These are phyloP conservation scores for Fraxinus xanthoxyloides DNA, from an alignment of 305 asterid species.

Conservation along the genomic window DNA sequence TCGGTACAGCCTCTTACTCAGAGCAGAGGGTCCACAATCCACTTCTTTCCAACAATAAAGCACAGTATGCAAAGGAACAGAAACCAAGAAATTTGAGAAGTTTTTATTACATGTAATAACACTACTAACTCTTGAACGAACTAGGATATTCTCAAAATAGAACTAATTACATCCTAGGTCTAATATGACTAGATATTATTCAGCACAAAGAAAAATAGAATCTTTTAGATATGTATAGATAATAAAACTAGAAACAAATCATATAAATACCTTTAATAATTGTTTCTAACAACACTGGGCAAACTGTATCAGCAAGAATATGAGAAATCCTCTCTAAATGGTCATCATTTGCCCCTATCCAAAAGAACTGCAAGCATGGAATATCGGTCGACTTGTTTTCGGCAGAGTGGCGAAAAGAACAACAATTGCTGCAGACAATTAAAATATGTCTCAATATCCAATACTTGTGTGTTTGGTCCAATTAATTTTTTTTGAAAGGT, in stretches of 20 bases:
- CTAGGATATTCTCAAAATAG: neutral
- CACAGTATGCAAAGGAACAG: neutral
- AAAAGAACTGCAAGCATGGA: conserved; percentile 80
- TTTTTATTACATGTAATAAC: neutral
- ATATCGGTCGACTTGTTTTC: conserved; percentile 40
- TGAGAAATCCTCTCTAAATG: conserved; percentile 56
- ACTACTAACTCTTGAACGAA: conserved; percentile 4
- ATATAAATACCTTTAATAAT: conserved; percentile 70
- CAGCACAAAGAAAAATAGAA: neutral
- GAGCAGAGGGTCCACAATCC: conserved; percentile 10
- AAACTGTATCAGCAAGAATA: conserved; percentile 65
- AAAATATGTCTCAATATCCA: conserved; percentile 13
- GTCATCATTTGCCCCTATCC: conserved; percentile 48
- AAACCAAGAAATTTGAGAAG: neutral
- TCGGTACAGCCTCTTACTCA: neutral
- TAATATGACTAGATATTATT: neutral
- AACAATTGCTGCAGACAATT: conserved; percentile 61
- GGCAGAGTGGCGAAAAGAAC: conserved; percentile 57
- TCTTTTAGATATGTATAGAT: neutral
- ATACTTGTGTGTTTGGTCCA: conserved; percentile 6
- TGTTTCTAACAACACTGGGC: conserved; percentile 78
- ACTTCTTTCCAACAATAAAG: conserved; percentile 14
- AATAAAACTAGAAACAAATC: conserved; percentile 17
- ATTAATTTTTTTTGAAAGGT: too few relatives aligned
- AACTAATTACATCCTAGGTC: neutral